Evolutionary conservation across 2,329 filamentous ascomycete species (phyloP), one percentile per base, ranked within the genome.

Genomic region (Fusarium bactridioides): DNA sequence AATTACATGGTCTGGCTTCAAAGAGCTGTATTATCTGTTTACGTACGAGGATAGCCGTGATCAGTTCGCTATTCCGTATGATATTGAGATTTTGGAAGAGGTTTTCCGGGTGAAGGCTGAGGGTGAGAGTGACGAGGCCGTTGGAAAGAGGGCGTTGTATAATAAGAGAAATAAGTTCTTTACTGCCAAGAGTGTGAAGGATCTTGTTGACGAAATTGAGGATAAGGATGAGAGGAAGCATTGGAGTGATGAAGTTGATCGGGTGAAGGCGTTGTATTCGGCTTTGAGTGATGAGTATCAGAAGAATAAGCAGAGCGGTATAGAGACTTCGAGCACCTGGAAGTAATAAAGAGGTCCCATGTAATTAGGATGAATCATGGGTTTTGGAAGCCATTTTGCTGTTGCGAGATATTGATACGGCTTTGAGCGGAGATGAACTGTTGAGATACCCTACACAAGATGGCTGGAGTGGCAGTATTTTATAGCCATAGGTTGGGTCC

Each of bases 161-260:
- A 90, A 89, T 64, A 81, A 83, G n/a, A 78, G 68, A 7, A 90
- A 90, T 74, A 87, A 85, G 79, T 89, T 89, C 79, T 90, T 89
- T 64, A 78, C 74, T 15, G 83, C 83, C 0, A 80, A 78, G 50
- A 85, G 85, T 61, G 73, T 87, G 5, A 76, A 74, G 12, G 84
- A 86, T 11, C 59, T 87, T 40, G 78, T 84, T 0, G 77, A 62
- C 0, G 79, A 81, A 25, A 70, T 88, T 8, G 70, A 78, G 3
- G 82, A 83, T 35, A 75, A 73, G 1, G 76, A 48, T 4, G 83
- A 84, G 56, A 78, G 72, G 63, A 61, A 69, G 25, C 76, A 72
- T 29, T 85, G 81, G 81, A 65, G 44, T 4, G 67, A 29, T 0
- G 86, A 89, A 77, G 82, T 88, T 19, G 76, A 78, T 25, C 80